Percentiles rank a stretch among this genome's conserved stretches.
phyloP scores from a whole-genome alignment of 495 filamentous ascomycete species.

The Aspergillus affinis region DNA sequence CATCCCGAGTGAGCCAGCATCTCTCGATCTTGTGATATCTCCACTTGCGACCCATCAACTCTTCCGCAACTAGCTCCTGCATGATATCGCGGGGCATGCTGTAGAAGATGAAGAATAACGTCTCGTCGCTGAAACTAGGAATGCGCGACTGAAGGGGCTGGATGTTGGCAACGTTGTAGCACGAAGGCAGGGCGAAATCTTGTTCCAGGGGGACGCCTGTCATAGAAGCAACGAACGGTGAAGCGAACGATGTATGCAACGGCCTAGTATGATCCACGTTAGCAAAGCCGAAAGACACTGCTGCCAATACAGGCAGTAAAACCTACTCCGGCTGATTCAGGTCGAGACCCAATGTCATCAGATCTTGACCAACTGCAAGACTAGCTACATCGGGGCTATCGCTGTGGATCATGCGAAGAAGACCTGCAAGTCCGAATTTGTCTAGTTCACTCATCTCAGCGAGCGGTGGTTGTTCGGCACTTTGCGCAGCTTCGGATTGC shows the following conservation, averaged over 20 bases:
- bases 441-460: conserved; percentile 78
- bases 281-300: conserved; percentile 20
- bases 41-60: conserved; percentile 85
- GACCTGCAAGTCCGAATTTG: conserved; percentile 75
- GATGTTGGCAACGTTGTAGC: conserved; percentile 86
- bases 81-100: conserved; percentile 79
- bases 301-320: conserved; percentile 1
- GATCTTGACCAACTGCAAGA: conserved; percentile 75
- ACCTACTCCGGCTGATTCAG: conserved; percentile 75
- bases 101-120: conserved; percentile 93
- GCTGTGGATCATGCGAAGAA: conserved; percentile 75
- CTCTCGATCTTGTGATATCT: conserved; percentile 86
- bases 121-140: conserved; percentile 82
- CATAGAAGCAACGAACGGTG: conserved; percentile 68
- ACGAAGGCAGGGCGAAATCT: conserved; percentile 74
- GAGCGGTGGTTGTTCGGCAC: conserved; percentile 56
- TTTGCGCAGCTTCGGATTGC: conserved; percentile 36
- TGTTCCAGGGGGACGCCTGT: conserved; percentile 69
- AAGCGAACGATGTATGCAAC: conserved; percentile 63
- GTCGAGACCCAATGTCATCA: conserved; percentile 74
- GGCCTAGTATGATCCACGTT: conserved; percentile 41
- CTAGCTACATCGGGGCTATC: conserved; percentile 73
- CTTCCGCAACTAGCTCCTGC: conserved; percentile 79
- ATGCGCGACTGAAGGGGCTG: conserved; percentile 77
- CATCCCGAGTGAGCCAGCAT: conserved; percentile 90